phyloP scores from a whole-genome alignment of 768 basidiomycete species.

The Termitomyces eurrhizus region DNA sequence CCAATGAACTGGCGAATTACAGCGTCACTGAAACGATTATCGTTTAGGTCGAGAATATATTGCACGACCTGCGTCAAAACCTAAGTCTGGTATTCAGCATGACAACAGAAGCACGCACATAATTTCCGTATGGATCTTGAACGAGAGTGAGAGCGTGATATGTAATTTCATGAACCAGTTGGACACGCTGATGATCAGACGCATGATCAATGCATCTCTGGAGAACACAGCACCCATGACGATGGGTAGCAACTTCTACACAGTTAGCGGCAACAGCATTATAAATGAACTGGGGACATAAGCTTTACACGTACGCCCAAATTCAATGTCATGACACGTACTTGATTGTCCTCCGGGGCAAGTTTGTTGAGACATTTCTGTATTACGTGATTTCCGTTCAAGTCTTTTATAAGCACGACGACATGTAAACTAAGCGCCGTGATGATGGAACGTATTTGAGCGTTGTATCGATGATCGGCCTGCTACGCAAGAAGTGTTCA shows the following conservation, averaged over 20 bases:
- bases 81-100: conserved; percentile 2
- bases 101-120: conserved; percentile 43
- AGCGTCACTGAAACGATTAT: conserved; percentile 96
- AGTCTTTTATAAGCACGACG: conserved; percentile 97
- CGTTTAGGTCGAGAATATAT: conserved; percentile 97
- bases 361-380: conserved; percentile 99
- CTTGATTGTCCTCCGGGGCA: conserved; percentile 98
- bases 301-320: background rate
- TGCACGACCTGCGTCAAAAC: conserved; percentile 71
- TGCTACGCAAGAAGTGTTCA: conserved; percentile 46
- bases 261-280: conserved; percentile 99
- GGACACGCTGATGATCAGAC: conserved; percentile 90
- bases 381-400: conserved; percentile 96
- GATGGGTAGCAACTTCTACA: conserved; percentile 96
- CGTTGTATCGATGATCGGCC: conserved; percentile 80
- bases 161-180: conserved; percentile 98
- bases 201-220: conserved; percentile 99
- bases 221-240: conserved; percentile 97
- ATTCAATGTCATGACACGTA: conserved; percentile 20
- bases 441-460: conserved; percentile 96
- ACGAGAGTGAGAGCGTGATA: conserved; percentile 97
- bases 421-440: conserved; percentile 95
- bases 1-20: conserved; percentile 97
- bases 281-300: conserved; percentile 81
- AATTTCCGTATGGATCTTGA: conserved; percentile 95